Evolutionary conservation across 192 early-diverging fungal genomes (phyloP), one percentile per base, ranked within the genome.

Genomic region (Paraglomus occultum): DNA sequence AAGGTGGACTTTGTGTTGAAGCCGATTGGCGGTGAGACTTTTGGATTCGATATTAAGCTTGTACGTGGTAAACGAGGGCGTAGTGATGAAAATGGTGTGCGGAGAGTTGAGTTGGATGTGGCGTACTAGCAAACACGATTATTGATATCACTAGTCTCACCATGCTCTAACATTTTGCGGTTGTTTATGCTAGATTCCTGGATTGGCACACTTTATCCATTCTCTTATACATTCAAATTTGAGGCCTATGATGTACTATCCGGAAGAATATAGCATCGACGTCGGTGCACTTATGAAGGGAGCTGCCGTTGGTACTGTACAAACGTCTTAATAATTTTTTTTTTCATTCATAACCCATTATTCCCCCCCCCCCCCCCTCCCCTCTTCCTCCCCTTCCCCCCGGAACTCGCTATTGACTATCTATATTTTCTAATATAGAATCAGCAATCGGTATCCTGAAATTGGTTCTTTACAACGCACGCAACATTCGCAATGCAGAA

Each of bases 401-500:
- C 54, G 1, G 1, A 23, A 17, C 54, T 22, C 54, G 54, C 6
- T 11, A 11, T 31, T 40, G 14, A 44, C 51, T 11, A 38, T 44
- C 44, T 42, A 3, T 42, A 3, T 58, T 57, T 47, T 60, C 8
- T n/a, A 67, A 51, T 14, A 60, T 76, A 68, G 87, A 93, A 52
- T 76, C 85, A 40, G 91, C 93, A 23, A 88, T 91, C 65, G 97
- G 97, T 70, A 90, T 99, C 12, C 81, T 98, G 5, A 84, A 88
- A 51, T 75, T 96, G 51, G 87, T 83, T 38, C 76, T 99, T 47
- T 85, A 90, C 66, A 85, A 88, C 42, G 97, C 91, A 23, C 89
- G 86, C 51, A 84, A 84, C 7, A 76, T 99, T 60, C 90, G 88
- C 74, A 97, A 97, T 77, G 77, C 82, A 22, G 97, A 97, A 74